A percentile compares a stretch with the other conserved stretches of the same genome.
Evolutionary conservation across 495 filamentous ascomycete species (phyloP).

Genomic region (Trichoderma asperelloides): DNA sequence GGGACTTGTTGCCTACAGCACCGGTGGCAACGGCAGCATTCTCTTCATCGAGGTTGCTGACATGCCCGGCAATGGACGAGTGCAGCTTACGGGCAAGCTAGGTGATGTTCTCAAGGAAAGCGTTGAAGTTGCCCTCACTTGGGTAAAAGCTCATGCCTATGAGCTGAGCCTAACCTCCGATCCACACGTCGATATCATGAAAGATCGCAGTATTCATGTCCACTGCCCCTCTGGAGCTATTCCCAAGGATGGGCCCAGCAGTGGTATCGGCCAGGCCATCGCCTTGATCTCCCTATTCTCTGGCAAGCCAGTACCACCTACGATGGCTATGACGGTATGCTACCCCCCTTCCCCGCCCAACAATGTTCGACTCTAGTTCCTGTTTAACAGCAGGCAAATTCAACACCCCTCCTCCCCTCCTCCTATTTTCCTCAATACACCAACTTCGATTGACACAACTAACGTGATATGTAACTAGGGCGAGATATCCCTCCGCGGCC

Average conservation of each 20-base stretch:
- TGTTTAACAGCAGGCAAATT: too few species aligned
- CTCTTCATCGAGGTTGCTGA: conserved; percentile 97
- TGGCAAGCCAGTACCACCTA: conserved; percentile 79
- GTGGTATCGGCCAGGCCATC: conserved; percentile 88
- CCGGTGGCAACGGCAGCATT: conserved; percentile 89
- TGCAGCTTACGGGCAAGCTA: conserved; percentile 98
- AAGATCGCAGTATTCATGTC: conserved; percentile 86
- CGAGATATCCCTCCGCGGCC: conserved; percentile 80
- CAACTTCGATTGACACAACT: conserved; percentile 18
- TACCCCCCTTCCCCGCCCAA: neutral
- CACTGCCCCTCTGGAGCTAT: conserved; percentile 94
- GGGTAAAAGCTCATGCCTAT: conserved; percentile 95
- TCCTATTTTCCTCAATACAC: neutral
- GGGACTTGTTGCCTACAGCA: conserved; percentile 91
- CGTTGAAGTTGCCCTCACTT: conserved; percentile 87
- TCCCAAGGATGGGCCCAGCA: conserved; percentile 84
- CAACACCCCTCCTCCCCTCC: neutral
- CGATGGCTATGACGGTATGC: conserved; percentile 82
- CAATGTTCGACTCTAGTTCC: too few species aligned
- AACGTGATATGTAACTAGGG: conserved; percentile 38
- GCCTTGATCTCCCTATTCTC: conserved; percentile 88
- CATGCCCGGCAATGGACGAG: conserved; percentile 87
- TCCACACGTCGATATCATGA: conserved; percentile 89
- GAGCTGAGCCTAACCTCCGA: conserved; percentile 76
- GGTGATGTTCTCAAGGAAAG: conserved; percentile 96